phyloP scores from a whole-genome alignment of 1,139 yeast genomes.

The Saccharomyces pastorianus region DNA sequence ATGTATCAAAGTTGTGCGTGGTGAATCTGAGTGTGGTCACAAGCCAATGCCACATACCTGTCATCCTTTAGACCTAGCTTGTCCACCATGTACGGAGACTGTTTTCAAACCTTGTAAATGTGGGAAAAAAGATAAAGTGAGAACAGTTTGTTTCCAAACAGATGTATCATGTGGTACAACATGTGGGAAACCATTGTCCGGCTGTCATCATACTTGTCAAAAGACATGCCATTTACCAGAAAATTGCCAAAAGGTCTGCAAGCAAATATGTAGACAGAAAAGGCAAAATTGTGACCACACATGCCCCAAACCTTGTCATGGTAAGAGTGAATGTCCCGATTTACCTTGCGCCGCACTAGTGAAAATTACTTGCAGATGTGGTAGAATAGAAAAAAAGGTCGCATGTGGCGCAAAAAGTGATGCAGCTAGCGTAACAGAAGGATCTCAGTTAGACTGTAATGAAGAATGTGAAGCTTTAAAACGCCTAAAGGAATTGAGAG shows the following conservation, averaged over 20 bases:
- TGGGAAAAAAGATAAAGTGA: slow-evolving; percentile 46
- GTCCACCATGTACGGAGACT: slow-evolving; percentile 72
- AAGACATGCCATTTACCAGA: slow-evolving; percentile 41
- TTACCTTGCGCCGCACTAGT: slow-evolving; percentile 47
- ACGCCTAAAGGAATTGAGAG: slow-evolving; percentile 54
- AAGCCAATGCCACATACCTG: slow-evolving; percentile 64
- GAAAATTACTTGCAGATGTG: slow-evolving; percentile 54
- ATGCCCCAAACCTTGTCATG: slow-evolving; percentile 61
- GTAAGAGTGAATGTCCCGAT: slow-evolving; percentile 43
- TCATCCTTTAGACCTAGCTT: slow-evolving; percentile 52
- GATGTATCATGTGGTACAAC: slow-evolving; percentile 63
- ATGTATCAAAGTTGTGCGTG: slow-evolving; percentile 43
- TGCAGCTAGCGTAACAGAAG: background rate
- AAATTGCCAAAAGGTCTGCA: slow-evolving; percentile 40
- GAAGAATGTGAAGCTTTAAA: slow-evolving; percentile 57
- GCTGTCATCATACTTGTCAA: slow-evolving; percentile 64
- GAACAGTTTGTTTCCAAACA: slow-evolving; percentile 63
- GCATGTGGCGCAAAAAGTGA: slow-evolving; percentile 46
- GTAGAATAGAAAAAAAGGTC: slow-evolving; percentile 40
- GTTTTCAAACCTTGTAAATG: slow-evolving; percentile 65
- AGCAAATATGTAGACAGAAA: slow-evolving; percentile 45
- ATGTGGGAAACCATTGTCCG: slow-evolving; percentile 49
- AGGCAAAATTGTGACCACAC: slow-evolving; percentile 53
- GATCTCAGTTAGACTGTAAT: slow-evolving; percentile 42
- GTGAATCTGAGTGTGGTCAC: slow-evolving; percentile 63